These are phyloP conservation scores for Berberis thunbergii DNA, from an alignment of 164 flowering plant species.

Conservation along the genomic window DNA sequence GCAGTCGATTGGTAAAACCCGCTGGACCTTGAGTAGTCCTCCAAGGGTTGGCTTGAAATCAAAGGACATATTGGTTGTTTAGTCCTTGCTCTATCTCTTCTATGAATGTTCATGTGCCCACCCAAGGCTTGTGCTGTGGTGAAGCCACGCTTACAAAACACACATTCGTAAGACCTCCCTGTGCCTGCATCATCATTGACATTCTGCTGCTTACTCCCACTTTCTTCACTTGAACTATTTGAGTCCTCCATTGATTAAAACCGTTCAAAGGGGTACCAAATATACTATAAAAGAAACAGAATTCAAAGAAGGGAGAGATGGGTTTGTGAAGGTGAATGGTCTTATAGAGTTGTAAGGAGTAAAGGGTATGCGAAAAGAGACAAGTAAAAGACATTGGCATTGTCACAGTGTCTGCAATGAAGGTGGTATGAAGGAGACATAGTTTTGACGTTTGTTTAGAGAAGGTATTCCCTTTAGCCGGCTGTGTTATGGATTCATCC, in stretches of 20 bases:
- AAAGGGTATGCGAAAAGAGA: slow-evolving; percentile 8
- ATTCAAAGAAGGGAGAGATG: not conserved
- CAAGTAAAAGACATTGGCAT: slow-evolving; percentile 24
- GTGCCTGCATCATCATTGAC: slow-evolving; percentile 16
- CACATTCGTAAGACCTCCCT: slow-evolving; percentile 43
- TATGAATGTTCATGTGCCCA: slow-evolving; percentile 64
- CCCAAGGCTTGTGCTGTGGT: slow-evolving; percentile 61
- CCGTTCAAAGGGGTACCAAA: not conserved
- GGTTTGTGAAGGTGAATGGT: not conserved
- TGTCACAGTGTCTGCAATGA: slow-evolving; percentile 10
- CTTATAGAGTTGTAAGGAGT: slow-evolving; percentile 1
- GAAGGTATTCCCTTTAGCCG: slow-evolving; percentile 20
- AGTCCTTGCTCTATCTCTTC: slow-evolving; percentile 43
- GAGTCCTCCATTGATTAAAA: slow-evolving; percentile 6
- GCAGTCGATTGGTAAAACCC: slow-evolving; percentile 6
- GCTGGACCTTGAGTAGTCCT: slow-evolving; percentile 1
- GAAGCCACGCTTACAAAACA: slow-evolving; percentile 57
- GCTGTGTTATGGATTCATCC: slow-evolving; percentile 12
- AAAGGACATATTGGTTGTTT: slow-evolving; percentile 16
- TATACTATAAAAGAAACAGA: not conserved
- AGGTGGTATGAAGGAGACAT: slow-evolving; percentile 10
- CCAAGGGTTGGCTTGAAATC: slow-evolving; percentile 6
- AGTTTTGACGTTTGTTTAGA: slow-evolving; percentile 15
- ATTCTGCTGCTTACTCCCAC: slow-evolving; percentile 9
- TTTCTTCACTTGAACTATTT: slow-evolving; percentile 27